Evolutionary conservation across 1,284 basidiomycete species (phyloP), one percentile per base, ranked within the genome.

Genomic region (Ceratobasidium sp.): DNA sequence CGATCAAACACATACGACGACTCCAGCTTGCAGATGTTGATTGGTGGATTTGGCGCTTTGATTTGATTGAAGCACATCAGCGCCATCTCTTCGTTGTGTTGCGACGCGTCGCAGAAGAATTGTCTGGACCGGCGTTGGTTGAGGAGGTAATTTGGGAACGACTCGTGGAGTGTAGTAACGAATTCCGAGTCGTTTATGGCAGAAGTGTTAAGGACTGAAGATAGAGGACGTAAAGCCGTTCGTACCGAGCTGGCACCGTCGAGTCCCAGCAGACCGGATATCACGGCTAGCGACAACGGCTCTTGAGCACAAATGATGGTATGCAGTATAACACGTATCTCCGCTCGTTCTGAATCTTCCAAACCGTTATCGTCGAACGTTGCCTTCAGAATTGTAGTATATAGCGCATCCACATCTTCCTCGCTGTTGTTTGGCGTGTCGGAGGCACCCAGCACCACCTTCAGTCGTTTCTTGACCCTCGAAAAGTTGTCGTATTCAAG

Each of bases 1-100:
- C 18, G 6, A 44, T 68, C 27, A 30, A 30, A 30, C 27, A 30
- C 27, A 30, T 30, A 30, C 27, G 27, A 30, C 27, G 27, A 30
- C 66, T 62, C 44, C 7, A 73, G 27, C 14, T 14, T 41, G 38
- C 70, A 73, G 23, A 73, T 73, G 44, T 73, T 73, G 70, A 73
- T 62, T 12, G 46, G 70, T 38, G 55, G 52, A 8, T 20, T 41
- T 3, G 23, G 55, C 8, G 14, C 33, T 8, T 18, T 27, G 70
- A 73, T 73, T 20, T n/a, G 27, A 18, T 50, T 20, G 20, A 73
- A 33, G 46, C 70, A 73, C 6, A 5, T 10, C 14, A 20, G 23
- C 4, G 70, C 44, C 16, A 73, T 16, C 3, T 27, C 35, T 10
- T 23, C 8, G 27, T 73, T 23, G 20, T 50, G 38, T 8, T 16